Conservation (phyloP, 2,329 filamentous ascomycete species). For the Colletotrichum graminicola region DNA sequence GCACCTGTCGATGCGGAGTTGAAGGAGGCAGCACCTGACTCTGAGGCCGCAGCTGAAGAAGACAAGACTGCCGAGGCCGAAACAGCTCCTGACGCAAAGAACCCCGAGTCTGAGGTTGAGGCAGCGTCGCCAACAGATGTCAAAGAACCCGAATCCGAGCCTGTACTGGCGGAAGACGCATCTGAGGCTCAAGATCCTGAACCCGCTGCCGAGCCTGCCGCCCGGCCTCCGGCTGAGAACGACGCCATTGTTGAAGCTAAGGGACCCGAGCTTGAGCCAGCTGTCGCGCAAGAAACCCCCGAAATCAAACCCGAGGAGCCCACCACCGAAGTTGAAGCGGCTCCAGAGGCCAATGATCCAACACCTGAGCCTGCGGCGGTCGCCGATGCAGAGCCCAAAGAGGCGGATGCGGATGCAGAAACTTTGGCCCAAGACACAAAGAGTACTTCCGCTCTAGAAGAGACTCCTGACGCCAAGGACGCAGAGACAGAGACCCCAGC, state of each 20-base stretch:
- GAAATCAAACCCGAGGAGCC: not conserved
- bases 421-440: slow-evolving; percentile 7
- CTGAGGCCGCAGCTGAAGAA: slow-evolving; percentile 8
- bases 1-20: not conserved
- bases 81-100: not conserved
- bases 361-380: not conserved
- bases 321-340: not conserved
- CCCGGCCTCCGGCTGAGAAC: not conserved
- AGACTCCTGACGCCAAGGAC: not conserved
- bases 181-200: not conserved
- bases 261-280: not conserved
- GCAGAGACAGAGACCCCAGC: not conserved
- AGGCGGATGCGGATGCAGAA: not conserved
- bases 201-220: not conserved
- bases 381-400: not conserved
- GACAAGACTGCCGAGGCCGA: not conserved
- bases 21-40: not conserved
- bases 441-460: not conserved
- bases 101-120: not conserved
- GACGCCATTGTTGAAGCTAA: not conserved
- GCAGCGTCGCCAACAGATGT: not conserved
- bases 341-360: not conserved
- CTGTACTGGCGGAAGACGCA: not conserved
- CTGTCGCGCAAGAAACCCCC: not conserved
- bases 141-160: not conserved